These are phyloP conservation scores for Cyclotella atomus DNA, from an alignment of 108 stramenopile species.

Conservation along the genomic window DNA sequence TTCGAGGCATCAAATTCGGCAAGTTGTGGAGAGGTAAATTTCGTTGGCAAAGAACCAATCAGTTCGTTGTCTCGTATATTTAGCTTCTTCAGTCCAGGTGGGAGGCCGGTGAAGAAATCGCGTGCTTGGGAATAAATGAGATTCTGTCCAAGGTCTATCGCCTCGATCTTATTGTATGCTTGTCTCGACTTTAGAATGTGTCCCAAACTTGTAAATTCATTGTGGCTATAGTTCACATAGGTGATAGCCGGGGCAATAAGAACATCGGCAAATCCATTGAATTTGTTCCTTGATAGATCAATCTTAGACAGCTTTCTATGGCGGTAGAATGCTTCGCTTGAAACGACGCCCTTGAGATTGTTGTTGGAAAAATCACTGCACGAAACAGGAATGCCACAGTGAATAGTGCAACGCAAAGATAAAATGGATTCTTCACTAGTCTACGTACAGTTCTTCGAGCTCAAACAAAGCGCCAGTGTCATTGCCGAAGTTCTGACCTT, in stretches of 20 bases:
- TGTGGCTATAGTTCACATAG: conserved; percentile 58
- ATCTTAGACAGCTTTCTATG: conserved; percentile 42
- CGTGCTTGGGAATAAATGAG: conserved; percentile 31
- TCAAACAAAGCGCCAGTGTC: no score
- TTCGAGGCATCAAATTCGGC: not conserved
- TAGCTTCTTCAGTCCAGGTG: conserved; percentile 9
- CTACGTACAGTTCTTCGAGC: no score
- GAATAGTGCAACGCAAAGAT: no score
- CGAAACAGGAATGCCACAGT: no score
- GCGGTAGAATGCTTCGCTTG: conserved; percentile 30
- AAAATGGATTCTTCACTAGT: no score
- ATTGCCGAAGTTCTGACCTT: no score
- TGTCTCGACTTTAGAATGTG: conserved; percentile 56
- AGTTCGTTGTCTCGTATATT: conserved; percentile 7
- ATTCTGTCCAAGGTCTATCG: conserved; percentile 50
- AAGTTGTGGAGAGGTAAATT: not conserved
- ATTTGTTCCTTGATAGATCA: conserved; percentile 18
- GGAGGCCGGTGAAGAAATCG: conserved; percentile 23
- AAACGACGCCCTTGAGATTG: no score
- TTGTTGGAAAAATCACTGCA: no score
- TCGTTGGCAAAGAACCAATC: not conserved
- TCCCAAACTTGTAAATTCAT: conserved; percentile 36
- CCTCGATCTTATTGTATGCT: conserved; percentile 8
- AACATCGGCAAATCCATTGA: conserved; percentile 43
- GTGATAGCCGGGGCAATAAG: conserved; percentile 58